Evolutionary conservation across 2,329 filamentous ascomycete genomes (phyloP), one percentile per base, ranked within the genome.

Genomic region (Septoria linicola): DNA sequence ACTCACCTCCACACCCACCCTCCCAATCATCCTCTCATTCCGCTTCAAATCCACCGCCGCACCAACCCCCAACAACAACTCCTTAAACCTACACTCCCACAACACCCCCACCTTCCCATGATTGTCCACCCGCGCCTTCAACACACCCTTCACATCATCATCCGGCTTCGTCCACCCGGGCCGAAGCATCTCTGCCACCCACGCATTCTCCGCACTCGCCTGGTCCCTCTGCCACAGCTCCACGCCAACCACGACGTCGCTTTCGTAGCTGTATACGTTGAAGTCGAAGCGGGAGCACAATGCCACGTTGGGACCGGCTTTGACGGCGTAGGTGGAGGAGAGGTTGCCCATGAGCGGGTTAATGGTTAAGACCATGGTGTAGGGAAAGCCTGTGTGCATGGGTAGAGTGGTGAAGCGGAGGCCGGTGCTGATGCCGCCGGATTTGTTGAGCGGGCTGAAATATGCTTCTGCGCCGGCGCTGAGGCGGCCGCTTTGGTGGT

Each of bases 231-330:
- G 84, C 62, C 93, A 99, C 36, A 97, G 76, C 73, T 99, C 93
- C 73, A 89, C 88, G 11, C 93, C 93, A 19, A 97, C 80, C 20
- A 90, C 85, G 77, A 96, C 86, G 52, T 93, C 88, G 66, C 89
- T 96, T 74, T 99, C 93, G 74, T 96, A 99, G 68, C 89, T 96
- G 72, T 96, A 97, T 42, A 96, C 87, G 65, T 99, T 99, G 73
- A 99, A 99, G 66, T 95, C 90, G 73, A 97, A 92, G 42, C 87
- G 84, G 17, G 90, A 95, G 58, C 90, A 93, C 42, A 99, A 80
- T 8, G 89, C 88, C 60, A 95, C 82, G 63, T 89, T 83, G 27
- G 81, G 81, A 2, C 89, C 89, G 1, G 92, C 92, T 64, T 89
- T 87, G 41, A 97, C 88, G 0, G 93, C 88, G 68, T 99, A 99